Evolutionary conservation across 768 basidiomycete genomes (phyloP).

Genomic region (Pulveroboletus sp.): DNA sequence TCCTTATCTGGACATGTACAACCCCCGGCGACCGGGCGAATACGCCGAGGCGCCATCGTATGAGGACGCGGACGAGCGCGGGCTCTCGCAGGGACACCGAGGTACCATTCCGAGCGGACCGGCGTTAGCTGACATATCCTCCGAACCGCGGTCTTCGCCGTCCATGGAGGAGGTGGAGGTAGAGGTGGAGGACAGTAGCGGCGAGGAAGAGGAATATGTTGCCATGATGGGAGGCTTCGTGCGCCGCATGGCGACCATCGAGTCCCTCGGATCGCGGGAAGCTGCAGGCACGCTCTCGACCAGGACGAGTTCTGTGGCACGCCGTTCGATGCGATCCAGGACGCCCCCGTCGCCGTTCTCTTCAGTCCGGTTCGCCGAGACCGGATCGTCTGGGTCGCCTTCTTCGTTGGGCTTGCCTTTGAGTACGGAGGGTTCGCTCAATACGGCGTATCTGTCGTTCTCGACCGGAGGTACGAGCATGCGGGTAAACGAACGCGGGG

Average conservation of each 20-base stretch:
- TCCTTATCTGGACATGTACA: constrained; percentile 33
- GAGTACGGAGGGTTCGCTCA: constrained; percentile 14
- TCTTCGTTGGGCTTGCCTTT: not conserved
- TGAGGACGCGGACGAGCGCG: constrained; percentile 4
- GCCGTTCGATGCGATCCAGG: constrained; percentile 24
- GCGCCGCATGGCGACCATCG: constrained; percentile 78
- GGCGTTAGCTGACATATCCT: constrained; percentile 8
- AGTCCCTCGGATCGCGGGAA: constrained; percentile 70
- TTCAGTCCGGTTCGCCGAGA: constrained; percentile 21
- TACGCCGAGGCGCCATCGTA: constrained; percentile 1
- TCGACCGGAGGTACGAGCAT: constrained; percentile 20
- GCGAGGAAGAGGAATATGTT: constrained; percentile 38
- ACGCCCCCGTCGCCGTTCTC: constrained; percentile 23
- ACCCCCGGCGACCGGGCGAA: constrained; percentile 11
- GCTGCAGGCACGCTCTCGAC: constrained; percentile 24
- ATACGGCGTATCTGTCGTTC: constrained; percentile 25
- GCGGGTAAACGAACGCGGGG: constrained; percentile 28
- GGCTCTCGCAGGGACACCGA: not conserved
- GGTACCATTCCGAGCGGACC: constrained; percentile 1
- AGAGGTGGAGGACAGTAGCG: constrained; percentile 5
- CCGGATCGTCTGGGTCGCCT: constrained; percentile 1
- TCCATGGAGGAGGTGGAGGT: constrained; percentile 1
- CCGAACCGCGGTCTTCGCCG: constrained; percentile 14
- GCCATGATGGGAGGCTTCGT: constrained; percentile 61
- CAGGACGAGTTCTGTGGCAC: constrained; percentile 30